phyloP scores from a whole-genome alignment of 495 filamentous ascomycete genomes.

The Amniculicola lignicola region DNA sequence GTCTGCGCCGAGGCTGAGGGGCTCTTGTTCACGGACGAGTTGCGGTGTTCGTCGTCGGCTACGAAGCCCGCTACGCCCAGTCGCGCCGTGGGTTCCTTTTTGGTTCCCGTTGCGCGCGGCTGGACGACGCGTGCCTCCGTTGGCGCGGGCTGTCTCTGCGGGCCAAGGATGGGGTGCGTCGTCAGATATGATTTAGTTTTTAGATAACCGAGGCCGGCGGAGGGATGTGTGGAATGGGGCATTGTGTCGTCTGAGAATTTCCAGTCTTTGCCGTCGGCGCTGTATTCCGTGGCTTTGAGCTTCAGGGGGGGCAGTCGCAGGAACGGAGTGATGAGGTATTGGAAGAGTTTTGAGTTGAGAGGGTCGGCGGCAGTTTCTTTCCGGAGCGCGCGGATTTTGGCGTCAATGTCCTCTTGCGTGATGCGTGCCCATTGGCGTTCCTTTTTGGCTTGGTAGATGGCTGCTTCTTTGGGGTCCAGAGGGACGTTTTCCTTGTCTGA shows the following conservation, averaged over 20 bases:
- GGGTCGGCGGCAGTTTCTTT: conserved; percentile 18
- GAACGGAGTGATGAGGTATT: conserved; percentile 51
- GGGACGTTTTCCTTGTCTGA: neutral
- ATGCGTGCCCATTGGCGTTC: conserved; percentile 10
- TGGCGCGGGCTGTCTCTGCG: conserved; percentile 59
- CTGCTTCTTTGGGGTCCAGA: conserved; percentile 25
- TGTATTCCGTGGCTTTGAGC: conserved; percentile 2
- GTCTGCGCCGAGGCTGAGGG: conserved; percentile 29
- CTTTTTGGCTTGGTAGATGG: neutral
- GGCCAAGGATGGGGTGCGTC: conserved; percentile 83
- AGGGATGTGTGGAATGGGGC: conserved; percentile 77
- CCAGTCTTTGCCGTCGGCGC: conserved; percentile 20
- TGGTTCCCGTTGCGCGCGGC: conserved; percentile 34
- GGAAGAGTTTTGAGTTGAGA: conserved; percentile 44
- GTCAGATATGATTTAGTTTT: conserved; percentile 64
- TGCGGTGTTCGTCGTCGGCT: conserved; percentile 18
- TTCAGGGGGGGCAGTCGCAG: conserved; percentile 48
- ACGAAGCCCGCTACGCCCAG: conserved; percentile 41
- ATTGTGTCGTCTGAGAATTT: conserved; percentile 11
- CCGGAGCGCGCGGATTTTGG: conserved; percentile 22
- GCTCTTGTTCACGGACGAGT: conserved; percentile 11
- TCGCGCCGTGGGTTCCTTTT: conserved; percentile 8
- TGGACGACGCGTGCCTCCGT: conserved; percentile 66
- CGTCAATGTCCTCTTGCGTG: conserved; percentile 22
- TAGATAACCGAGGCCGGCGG: conserved; percentile 82